Base-by-base conservation (phyloP, 75 land plant species). In the Cupressus sempervirens region DNA sequence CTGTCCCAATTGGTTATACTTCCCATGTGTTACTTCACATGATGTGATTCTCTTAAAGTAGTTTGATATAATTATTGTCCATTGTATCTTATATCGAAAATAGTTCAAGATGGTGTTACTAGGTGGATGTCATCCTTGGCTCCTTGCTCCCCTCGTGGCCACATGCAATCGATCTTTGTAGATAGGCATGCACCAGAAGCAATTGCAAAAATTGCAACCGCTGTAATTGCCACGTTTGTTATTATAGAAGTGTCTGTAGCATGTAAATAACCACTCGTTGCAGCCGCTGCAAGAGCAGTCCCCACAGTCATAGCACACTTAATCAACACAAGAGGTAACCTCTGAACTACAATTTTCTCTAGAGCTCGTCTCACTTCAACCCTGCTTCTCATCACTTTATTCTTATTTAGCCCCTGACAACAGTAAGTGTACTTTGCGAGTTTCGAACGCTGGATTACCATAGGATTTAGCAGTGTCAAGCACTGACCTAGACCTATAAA, bases 111-210 rank as follows among this genome's bases (percentile, higher is more conserved):
- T n/a, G n/a, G n/a, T n/a, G n/a, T n/a, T n/a, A n/a, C n/a, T n/a
- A n/a, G n/a, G n/a, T n/a, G n/a, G n/a, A n/a, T n/a, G n/a, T n/a
- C n/a, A n/a, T n/a, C n/a, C n/a, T n/a, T n/a, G n/a, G n/a, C n/a
- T 38, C 84, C 88, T 48, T 94, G 91, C 79, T 93, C 91, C 70
- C 48, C 76, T 58, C 87, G 79, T 14, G 96, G 96, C 96, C 91
- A 91, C 80, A 94, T 45, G 67, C 90, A 94, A 77, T 94, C 96
- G 4, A 93, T 94, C 88, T 94, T 93, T 30, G 94, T 94, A 35
- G 96, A 93, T 7, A 94, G 91, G 86, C 96, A 94, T 3, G 96
- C 96, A 13, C 96, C 96, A 53, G 95, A 94, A n/a, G 95, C 95
- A 76, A 94, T 92, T 14, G n/a, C n/a, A n/a, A n/a, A n/a, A n/a